A percentile compares a stretch with the other conserved stretches of the same genome.
Conservation (phyloP, 1,284 basidiomycete genomes). For the Laetiporus sulphureus region DNA sequence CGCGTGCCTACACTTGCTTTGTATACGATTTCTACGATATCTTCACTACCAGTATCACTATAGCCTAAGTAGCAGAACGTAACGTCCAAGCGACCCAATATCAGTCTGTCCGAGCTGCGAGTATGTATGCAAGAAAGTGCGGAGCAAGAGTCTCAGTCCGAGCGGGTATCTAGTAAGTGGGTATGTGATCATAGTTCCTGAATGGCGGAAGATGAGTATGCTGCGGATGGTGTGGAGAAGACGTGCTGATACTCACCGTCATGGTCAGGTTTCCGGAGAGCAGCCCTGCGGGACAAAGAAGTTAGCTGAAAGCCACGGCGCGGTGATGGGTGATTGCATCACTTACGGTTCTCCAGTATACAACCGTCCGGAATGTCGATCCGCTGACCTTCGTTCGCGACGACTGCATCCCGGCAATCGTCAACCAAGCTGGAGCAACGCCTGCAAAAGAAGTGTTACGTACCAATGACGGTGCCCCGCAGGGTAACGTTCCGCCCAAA, state of each 20-base stretch:
- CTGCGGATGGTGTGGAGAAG: too few relatives aligned
- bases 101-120: too few relatives aligned
- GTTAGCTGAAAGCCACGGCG: neutral
- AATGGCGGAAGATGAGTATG: too few relatives aligned
- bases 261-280: conserved; percentile 26
- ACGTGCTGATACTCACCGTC: conserved; percentile 14
- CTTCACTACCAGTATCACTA: too few relatives aligned
- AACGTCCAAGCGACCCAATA: too few relatives aligned
- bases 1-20: too few relatives aligned
- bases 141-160: too few relatives aligned
- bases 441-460: conserved; percentile 13
- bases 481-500: conserved; percentile 91
- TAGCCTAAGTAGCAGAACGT: too few relatives aligned
- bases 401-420: conserved; percentile 33
- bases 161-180: too few relatives aligned
- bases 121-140: too few relatives aligned
- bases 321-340: neutral
- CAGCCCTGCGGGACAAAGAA: conserved; percentile 10
- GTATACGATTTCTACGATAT: too few relatives aligned
- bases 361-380: conserved; percentile 96
- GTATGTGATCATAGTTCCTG: conserved; percentile 5
- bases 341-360: conserved; percentile 83
- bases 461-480: conserved; percentile 79
- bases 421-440: neutral
- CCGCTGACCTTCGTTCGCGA: conserved; percentile 90